Evolutionary conservation across 2,329 filamentous ascomycete genomes (phyloP).

Genomic region (Ascochyta rabiei): DNA sequence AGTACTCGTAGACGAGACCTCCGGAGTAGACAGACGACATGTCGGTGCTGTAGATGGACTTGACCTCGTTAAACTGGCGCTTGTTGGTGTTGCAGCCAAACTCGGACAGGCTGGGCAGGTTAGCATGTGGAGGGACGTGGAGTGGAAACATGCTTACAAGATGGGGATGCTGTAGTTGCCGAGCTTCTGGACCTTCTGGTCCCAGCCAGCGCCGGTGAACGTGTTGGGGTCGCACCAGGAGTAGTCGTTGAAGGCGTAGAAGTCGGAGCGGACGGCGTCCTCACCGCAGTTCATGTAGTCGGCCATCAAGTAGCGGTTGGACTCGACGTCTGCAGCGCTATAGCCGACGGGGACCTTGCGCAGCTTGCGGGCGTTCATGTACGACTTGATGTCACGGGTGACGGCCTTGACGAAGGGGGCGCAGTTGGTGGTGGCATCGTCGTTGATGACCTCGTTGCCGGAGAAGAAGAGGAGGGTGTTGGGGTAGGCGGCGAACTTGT

Average conservation of each 20-base stretch:
- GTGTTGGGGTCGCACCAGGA: slow-evolving; percentile 79
- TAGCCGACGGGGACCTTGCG: slow-evolving; percentile 78
- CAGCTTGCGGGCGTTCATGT: slow-evolving; percentile 73
- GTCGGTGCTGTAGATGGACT: slow-evolving; percentile 76
- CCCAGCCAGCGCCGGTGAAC: slow-evolving; percentile 77
- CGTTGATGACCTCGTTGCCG: slow-evolving; percentile 78
- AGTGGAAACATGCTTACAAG: slow-evolving; percentile 57
- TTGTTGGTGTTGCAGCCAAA: slow-evolving; percentile 87
- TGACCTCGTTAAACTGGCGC: slow-evolving; percentile 81
- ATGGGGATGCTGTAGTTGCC: slow-evolving; percentile 85
- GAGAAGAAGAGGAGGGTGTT: slow-evolving; percentile 89
- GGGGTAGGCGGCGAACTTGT: slow-evolving; percentile 79
- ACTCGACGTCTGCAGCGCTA: slow-evolving; percentile 82
- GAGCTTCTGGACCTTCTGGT: slow-evolving; percentile 87
- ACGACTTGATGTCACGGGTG: slow-evolving; percentile 80
- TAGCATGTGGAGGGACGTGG: slow-evolving; percentile 13
- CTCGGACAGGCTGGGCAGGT: slow-evolving; percentile 72
- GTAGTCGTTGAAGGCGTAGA: slow-evolving; percentile 90
- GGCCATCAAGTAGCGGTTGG: slow-evolving; percentile 86
- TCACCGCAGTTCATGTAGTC: slow-evolving; percentile 92
- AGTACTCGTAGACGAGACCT: slow-evolving; percentile 95
- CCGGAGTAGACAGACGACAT: slow-evolving; percentile 95
- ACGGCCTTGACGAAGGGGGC: slow-evolving; percentile 75
- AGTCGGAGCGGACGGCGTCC: slow-evolving; percentile 83
- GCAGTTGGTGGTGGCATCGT: slow-evolving; percentile 64